phyloP scores from a whole-genome alignment of 116 monocot species.

The Papilionanthe hybrid region DNA sequence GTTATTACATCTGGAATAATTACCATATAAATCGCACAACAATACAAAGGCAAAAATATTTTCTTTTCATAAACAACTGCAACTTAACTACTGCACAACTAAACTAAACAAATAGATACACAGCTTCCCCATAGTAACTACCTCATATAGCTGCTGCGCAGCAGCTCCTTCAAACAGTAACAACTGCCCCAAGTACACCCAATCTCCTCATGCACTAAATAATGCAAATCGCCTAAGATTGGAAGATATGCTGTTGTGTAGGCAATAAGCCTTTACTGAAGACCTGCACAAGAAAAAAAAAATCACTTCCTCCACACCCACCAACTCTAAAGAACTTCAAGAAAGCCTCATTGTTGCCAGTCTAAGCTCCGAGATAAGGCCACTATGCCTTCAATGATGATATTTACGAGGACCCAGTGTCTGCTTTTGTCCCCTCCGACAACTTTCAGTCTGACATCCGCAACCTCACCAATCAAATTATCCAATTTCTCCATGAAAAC shows the following conservation, averaged over 20 bases:
- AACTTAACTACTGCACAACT: too few relatives aligned
- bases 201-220: too few relatives aligned
- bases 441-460: conserved; percentile 35
- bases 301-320: conserved; percentile 36
- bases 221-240: background rate
- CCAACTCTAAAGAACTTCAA: conserved; percentile 59
- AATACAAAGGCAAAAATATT: too few relatives aligned
- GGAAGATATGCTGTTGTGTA: conserved; percentile 50
- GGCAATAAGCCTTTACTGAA: conserved; percentile 52
- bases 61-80: too few relatives aligned
- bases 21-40: too few relatives aligned
- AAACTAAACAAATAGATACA: too few relatives aligned
- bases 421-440: conserved; percentile 46
- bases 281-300: too few relatives aligned
- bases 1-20: too few relatives aligned
- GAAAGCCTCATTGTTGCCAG: conserved; percentile 35
- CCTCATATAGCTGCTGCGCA: too few relatives aligned
- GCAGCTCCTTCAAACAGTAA: too few relatives aligned
- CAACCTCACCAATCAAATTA: conserved; percentile 29
- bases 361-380: conserved; percentile 33
- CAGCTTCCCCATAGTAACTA: too few relatives aligned
- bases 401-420: conserved; percentile 40
- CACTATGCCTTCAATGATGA: conserved; percentile 67
- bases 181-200: too few relatives aligned
- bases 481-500: conserved; percentile 25